These are phyloP conservation scores for Fusarium camptoceras DNA, from an alignment of 2,329 filamentous ascomycete species.

Conservation along the genomic window DNA sequence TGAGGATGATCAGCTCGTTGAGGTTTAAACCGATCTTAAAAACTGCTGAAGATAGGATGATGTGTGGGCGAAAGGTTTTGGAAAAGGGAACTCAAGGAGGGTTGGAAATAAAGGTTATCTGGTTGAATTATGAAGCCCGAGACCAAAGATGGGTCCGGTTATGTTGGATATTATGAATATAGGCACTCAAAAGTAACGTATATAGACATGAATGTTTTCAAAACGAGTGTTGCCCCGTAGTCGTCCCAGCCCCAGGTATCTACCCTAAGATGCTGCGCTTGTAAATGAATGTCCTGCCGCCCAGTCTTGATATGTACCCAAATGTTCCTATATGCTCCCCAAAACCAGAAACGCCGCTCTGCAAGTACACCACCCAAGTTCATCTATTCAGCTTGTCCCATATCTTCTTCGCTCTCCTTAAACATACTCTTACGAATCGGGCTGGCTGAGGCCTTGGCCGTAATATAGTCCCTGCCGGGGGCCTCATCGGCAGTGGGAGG, in stretches of 20 bases:
- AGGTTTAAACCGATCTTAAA: constrained; percentile 56
- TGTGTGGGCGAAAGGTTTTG: neutral
- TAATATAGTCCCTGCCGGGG: constrained; percentile 46
- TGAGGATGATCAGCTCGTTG: constrained; percentile 66
- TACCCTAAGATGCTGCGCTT: constrained; percentile 16
- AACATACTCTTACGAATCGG: constrained; percentile 57
- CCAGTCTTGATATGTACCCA: neutral
- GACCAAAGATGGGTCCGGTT: neutral
- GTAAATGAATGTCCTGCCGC: constrained; percentile 36
- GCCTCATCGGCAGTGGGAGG: constrained; percentile 48
- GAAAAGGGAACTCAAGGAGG: neutral
- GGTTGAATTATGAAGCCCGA: neutral
- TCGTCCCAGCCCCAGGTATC: constrained; percentile 11
- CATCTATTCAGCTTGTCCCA: constrained; percentile 43
- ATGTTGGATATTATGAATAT: constrained; percentile 19
- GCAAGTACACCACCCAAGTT: neutral
- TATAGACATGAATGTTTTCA: constrained; percentile 29
- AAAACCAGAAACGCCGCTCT: constrained; percentile 35
- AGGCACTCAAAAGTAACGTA: constrained; percentile 27
- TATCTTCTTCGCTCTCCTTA: constrained; percentile 56
- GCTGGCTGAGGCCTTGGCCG: constrained; percentile 41
- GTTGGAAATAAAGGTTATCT: neutral
- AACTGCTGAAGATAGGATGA: neutral
- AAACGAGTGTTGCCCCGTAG: constrained; percentile 29
- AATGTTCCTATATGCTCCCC: neutral